Percentiles rank a stretch among this genome's conserved stretches.
phyloP scores from a whole-genome alignment of 1,284 basidiomycete genomes.

The Trametes versicolor region DNA sequence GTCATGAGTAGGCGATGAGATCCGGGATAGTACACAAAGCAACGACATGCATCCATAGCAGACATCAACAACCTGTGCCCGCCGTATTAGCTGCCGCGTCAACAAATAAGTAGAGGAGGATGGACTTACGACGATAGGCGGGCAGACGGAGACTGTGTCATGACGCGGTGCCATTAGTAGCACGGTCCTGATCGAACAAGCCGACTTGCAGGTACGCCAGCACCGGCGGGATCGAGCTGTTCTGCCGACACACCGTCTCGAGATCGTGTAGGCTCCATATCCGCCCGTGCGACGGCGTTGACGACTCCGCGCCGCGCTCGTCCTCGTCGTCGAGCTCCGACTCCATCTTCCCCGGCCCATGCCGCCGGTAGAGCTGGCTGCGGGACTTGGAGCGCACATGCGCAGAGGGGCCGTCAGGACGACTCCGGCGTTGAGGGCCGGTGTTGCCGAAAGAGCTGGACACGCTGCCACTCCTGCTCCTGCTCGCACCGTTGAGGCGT shows the following conservation, averaged over 20 bases:
- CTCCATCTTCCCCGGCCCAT: constrained; percentile 69
- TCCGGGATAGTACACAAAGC: constrained; percentile 34
- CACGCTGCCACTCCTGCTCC: constrained; percentile 32
- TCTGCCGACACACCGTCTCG: constrained; percentile 75
- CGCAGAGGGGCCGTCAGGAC: constrained; percentile 39
- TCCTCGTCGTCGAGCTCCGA: constrained; percentile 53
- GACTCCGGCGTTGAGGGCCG: constrained; percentile 25
- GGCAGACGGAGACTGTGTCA: constrained; percentile 16
- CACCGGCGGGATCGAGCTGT: constrained; percentile 71
- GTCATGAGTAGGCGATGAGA: constrained; percentile 10
- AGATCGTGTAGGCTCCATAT: constrained; percentile 76
- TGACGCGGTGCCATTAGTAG: constrained; percentile 29
- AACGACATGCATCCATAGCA: constrained; percentile 37
- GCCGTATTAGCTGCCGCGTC: background rate
- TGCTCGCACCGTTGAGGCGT: constrained; percentile 35
- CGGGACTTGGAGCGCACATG: constrained; percentile 75
- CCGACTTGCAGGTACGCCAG: constrained; percentile 53
- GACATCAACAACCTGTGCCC: constrained; percentile 23
- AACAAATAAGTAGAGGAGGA: background rate
- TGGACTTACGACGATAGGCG: constrained; percentile 29
- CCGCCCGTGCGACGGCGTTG: constrained; percentile 50
- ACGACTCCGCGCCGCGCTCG: constrained; percentile 39
- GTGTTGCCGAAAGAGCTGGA: constrained; percentile 24
- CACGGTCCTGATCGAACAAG: constrained; percentile 25
- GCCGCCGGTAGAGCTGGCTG: constrained; percentile 70